Conservation (phyloP, 192 early-diverging fungal genomes). For the Coemansia sp. region DNA sequence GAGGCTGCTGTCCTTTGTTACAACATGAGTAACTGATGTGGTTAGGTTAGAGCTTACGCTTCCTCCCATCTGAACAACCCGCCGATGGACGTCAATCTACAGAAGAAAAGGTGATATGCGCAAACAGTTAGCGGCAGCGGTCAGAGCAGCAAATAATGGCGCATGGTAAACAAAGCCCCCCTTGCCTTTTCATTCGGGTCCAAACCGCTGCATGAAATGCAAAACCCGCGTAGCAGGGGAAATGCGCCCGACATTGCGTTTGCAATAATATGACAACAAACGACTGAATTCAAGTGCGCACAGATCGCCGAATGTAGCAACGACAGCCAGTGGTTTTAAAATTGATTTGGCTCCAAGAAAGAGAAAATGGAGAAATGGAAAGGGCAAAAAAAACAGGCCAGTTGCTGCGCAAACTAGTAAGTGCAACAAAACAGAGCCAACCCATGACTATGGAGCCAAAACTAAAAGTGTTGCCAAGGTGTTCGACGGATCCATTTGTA, state of each 20-base stretch:
- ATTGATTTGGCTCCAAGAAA: too few relatives aligned
- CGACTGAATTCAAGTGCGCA: background rate
- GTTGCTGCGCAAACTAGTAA: background rate
- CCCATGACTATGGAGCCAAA: too few relatives aligned
- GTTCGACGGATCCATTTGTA: too few relatives aligned
- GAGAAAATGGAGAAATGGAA: background rate
- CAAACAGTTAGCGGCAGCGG: background rate
- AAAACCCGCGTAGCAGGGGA: conserved; percentile 29
- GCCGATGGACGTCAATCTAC: conserved; percentile 29
- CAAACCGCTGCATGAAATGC: conserved; percentile 48
- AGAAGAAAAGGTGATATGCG: background rate
- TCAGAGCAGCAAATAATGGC: background rate
- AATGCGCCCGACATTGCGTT: conserved; percentile 12
- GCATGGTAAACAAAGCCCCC: too few relatives aligned
- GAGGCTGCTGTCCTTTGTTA: conserved; percentile 25
- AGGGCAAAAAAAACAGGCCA: background rate
- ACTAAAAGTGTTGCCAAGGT: too few relatives aligned
- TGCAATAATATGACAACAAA: background rate
- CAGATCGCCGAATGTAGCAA: background rate
- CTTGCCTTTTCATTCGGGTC: conserved; percentile 37
- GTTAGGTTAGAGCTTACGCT: conserved; percentile 38
- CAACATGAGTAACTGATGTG: conserved; percentile 39
- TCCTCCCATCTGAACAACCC: conserved; percentile 39
- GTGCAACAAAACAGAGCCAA: too few relatives aligned
- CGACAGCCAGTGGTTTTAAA: too few relatives aligned